Evolutionary conservation across 768 basidiomycete species (phyloP).

Genomic region (Rhodotorula sphaerocarpa): DNA sequence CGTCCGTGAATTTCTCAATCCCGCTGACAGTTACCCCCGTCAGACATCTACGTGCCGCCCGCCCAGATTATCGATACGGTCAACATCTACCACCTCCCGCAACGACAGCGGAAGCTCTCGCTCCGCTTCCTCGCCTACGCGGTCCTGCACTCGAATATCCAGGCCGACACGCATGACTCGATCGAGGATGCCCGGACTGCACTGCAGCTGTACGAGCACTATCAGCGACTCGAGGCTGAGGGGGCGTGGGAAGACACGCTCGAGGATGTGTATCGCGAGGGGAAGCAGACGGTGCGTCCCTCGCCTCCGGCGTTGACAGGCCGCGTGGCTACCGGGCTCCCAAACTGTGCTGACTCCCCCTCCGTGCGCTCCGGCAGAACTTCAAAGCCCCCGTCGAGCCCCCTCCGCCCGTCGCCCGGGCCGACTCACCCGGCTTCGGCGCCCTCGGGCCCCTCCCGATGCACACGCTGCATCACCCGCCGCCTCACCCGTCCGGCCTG

Average conservation of each 20-base stretch:
- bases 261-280: conserved; percentile 52
- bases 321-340: no score
- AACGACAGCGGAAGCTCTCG: conserved; percentile 76
- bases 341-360: no score
- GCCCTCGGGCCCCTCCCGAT: conserved; percentile 27
- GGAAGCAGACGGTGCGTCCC: conserved; percentile 40
- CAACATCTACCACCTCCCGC: conserved; percentile 79
- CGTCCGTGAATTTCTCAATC: not conserved
- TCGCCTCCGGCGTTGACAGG: not conserved
- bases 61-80: conserved; percentile 96
- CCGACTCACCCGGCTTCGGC: conserved; percentile 18
- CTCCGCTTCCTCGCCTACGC: conserved; percentile 91
- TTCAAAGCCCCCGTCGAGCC: conserved; percentile 29
- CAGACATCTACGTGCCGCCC: conserved; percentile 92
- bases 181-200: conserved; percentile 92
- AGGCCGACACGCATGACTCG: conserved; percentile 92
- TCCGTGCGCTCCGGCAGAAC: no score
- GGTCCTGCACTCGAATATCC: conserved; percentile 82
- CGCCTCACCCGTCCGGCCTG: not conserved
- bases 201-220: conserved; percentile 72
- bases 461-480: not conserved
- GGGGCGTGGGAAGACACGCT: conserved; percentile 77
- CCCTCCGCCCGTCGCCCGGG: not conserved
- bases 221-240: conserved; percentile 57
- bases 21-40: not conserved